These are phyloP conservation scores for Bullera alba DNA, from an alignment of 768 basidiomycete species.

Conservation along the genomic window DNA sequence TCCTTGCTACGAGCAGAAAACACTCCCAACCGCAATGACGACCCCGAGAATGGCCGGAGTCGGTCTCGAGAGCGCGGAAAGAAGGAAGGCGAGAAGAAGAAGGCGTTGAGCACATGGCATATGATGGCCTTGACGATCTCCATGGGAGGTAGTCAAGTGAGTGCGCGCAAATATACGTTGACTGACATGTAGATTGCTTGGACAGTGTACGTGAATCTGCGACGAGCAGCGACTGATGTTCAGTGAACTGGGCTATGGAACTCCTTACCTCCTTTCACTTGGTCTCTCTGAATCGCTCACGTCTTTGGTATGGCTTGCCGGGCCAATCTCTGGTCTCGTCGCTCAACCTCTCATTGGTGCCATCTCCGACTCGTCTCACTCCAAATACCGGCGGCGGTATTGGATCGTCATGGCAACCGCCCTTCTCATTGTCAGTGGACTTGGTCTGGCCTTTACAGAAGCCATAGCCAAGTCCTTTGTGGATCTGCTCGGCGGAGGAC, in stretches of 20 bases:
- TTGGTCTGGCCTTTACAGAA: slow-evolving; percentile 76
- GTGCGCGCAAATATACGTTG: neutral
- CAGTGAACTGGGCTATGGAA: slow-evolving; percentile 68
- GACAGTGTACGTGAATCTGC: slow-evolving; percentile 65
- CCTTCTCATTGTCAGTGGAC: slow-evolving; percentile 68
- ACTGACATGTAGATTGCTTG: slow-evolving; percentile 65
- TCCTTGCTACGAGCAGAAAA: slow-evolving; percentile 25
- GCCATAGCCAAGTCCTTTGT: slow-evolving; percentile 66
- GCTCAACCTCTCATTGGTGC: slow-evolving; percentile 98
- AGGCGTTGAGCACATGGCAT: slow-evolving; percentile 35
- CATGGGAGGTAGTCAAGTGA: slow-evolving; percentile 68
- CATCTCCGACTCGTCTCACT: slow-evolving; percentile 86
- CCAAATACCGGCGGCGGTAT: slow-evolving; percentile 76
- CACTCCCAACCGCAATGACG: slow-evolving; percentile 2
- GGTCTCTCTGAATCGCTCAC: slow-evolving; percentile 84
- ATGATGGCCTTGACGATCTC: slow-evolving; percentile 56
- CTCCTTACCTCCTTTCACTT: slow-evolving; percentile 76
- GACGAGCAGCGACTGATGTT: neutral
- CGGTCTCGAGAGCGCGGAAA: slow-evolving; percentile 10
- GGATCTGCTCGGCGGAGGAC: slow-evolving; percentile 65
- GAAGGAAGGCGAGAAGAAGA: slow-evolving; percentile 24
- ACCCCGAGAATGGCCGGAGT: slow-evolving; percentile 11
- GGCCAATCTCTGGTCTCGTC: slow-evolving; percentile 88
- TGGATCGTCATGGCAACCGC: slow-evolving; percentile 87
- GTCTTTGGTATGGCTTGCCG: slow-evolving; percentile 78